Percentiles rank a stretch among this genome's conserved stretches.
phyloP scores from a whole-genome alignment of 176 grass and related monocot genomes.

The Oryza meyeriana region DNA sequence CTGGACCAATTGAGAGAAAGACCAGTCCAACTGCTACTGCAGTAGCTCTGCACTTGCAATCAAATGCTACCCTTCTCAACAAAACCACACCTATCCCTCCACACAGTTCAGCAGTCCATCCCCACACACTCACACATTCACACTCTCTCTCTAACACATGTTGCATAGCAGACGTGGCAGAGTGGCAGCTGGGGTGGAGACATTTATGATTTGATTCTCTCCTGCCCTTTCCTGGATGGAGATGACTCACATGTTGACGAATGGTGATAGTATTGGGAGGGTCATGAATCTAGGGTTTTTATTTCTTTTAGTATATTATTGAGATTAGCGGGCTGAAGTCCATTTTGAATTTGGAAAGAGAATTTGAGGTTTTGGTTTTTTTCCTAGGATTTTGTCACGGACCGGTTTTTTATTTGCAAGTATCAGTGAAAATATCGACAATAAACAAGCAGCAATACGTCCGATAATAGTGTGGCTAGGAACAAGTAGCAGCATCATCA shows the following conservation, averaged over 20 bases:
- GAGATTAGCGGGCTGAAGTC: too few relatives aligned
- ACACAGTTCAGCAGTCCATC: neutral
- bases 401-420: too few relatives aligned
- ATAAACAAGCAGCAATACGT: too few relatives aligned
- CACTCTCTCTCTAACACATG: constrained; percentile 35
- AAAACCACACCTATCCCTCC: neutral
- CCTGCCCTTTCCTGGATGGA: constrained; percentile 12
- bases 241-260: constrained; percentile 59
- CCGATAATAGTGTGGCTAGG: too few relatives aligned
- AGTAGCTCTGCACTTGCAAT: constrained; percentile 22
- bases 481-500: too few relatives aligned
- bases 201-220: constrained; percentile 40
- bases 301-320: too few relatives aligned
- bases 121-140: neutral
- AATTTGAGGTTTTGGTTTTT: neutral
- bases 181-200: neutral
- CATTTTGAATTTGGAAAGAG: too few relatives aligned
- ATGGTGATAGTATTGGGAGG: neutral
- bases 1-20: neutral
- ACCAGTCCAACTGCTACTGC: constrained; percentile 53
- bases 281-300: too few relatives aligned
- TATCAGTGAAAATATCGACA: too few relatives aligned
- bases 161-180: constrained; percentile 36
- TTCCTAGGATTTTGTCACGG: neutral
- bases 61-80: constrained; percentile 13